Base-by-base conservation (phyloP, 2,329 filamentous ascomycete species). In the Ilyonectria sp. region DNA sequence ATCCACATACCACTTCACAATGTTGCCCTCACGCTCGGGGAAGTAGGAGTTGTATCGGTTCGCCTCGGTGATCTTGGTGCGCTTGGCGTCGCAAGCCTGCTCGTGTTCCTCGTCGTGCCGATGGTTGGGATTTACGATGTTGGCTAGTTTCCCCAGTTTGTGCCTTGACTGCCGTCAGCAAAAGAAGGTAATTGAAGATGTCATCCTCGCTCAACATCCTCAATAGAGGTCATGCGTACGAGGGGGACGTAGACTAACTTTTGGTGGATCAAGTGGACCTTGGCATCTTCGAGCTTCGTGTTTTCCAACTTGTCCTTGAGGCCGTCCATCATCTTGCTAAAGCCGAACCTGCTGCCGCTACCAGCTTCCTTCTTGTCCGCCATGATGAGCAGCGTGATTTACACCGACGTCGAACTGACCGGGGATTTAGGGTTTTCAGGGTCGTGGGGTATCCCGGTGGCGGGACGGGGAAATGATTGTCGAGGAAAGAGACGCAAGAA, bases 1-100 rank as follows among this genome's bases (percentile, higher is more conserved):
- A 78, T 98, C 96, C 11, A 98, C 94, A 81, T 98, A 98, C 95
- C 95, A 99, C 84, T 98, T 98, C 78, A 96, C 86, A 65, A 93
- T 86, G 80, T 98, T 98, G 31, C 91, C 92, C 11, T 95, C 91
- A 49, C 92, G 90, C 78, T 95, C 92, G 0, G 95, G 95, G 43
- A 97, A 97, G 82, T 93, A 99, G 4, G 94, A 97, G n/a, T 92
- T 80, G 83, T 94, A 98, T 47, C 95, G 91, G 78, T 98, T 91
- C 15, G 89, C 86, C 65, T 95, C 89, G 71, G 87, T 86, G 56
- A 96, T 92, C 17, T 83, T 86, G 21, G 86, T 88, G 65, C 96
- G 89, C 83, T 97, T 97, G 13, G 87, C 88, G 78, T 98, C 95
- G 49, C 93, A 95, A 10, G 81, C 85, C 80, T 95, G 86, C 79